Evolutionary conservation across 805 yeast species (phyloP).

Genomic region (Starmerella stigmatis): DNA sequence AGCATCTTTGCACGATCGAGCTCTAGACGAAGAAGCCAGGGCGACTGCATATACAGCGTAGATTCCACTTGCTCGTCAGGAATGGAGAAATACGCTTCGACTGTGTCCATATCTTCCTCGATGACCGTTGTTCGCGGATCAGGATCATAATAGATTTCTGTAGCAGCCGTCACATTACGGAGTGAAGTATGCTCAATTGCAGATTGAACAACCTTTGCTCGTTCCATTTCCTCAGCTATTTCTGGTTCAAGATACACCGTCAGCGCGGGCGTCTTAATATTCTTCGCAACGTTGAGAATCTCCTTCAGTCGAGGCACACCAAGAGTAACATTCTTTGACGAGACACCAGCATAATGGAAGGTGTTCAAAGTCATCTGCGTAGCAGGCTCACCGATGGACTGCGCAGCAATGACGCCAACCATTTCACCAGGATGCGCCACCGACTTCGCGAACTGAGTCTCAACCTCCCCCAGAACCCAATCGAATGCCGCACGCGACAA

Average conservation of each 20-base stretch:
- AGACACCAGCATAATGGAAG: conserved; percentile 97
- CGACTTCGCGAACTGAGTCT: conserved; percentile 83
- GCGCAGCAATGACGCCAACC: conserved; percentile 97
- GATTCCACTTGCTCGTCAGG: conserved; percentile 97
- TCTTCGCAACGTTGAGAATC: conserved; percentile 95
- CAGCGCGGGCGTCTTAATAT: conserved; percentile 97
- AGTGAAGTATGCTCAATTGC: conserved; percentile 94
- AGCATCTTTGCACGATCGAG: conserved; percentile 98
- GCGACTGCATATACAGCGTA: conserved; percentile 86
- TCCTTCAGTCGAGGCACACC: conserved; percentile 98
- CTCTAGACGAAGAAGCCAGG: conserved; percentile 94
- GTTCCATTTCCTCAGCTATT: conserved; percentile 77
- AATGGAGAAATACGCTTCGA: conserved; percentile 91
- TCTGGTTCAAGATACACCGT: conserved; percentile 83
- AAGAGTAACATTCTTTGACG: conserved; percentile 87
- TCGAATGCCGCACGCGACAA: conserved; percentile 78
- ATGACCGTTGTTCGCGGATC: conserved; percentile 96
- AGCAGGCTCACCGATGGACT: conserved; percentile 96
- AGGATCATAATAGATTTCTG: conserved; percentile 95
- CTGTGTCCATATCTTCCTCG: conserved; percentile 93
- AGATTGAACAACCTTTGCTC: conserved; percentile 89
- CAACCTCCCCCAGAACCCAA: conserved; percentile 93
- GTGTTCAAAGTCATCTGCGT: conserved; percentile 96
- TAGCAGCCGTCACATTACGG: conserved; percentile 90
- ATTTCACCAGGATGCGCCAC: conserved; percentile 94